These are phyloP conservation scores for Beauveria caledonica DNA, from an alignment of 2,329 filamentous ascomycete genomes.

Conservation along the genomic window DNA sequence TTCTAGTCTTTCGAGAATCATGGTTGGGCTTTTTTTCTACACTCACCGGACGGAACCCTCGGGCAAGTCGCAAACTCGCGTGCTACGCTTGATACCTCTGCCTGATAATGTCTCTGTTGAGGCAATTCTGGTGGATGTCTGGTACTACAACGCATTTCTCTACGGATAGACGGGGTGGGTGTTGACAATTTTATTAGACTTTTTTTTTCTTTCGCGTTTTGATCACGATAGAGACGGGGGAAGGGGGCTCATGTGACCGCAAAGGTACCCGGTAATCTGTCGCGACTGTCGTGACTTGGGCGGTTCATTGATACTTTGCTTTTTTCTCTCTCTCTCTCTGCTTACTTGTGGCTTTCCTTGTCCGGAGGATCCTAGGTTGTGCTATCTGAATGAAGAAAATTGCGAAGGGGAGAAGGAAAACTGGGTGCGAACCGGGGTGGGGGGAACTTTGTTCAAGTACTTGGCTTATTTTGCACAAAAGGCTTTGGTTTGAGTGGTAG, in stretches of 20 bases:
- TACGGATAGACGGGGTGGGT: slow-evolving; percentile 21
- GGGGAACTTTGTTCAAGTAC: background rate
- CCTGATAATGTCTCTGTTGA: background rate
- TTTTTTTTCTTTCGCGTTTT: slow-evolving; percentile 6
- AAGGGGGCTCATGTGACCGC: slow-evolving; percentile 6
- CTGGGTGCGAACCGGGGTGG: background rate
- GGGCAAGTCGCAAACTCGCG: slow-evolving; percentile 12
- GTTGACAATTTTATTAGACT: slow-evolving; percentile 23
- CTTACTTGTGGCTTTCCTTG: slow-evolving; percentile 5
- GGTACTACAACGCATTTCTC: slow-evolving; percentile 14
- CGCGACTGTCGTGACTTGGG: slow-evolving; percentile 7
- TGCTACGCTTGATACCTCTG: slow-evolving; percentile 7
- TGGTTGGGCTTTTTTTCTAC: slow-evolving; percentile 16
- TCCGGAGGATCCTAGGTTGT: background rate
- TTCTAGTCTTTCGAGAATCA: slow-evolving; percentile 13
- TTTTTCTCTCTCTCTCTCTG: slow-evolving; percentile 5
- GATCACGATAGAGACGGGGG: slow-evolving; percentile 20
- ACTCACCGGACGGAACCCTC: background rate
- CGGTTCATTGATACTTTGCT: slow-evolving; percentile 5
- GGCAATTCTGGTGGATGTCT: slow-evolving; percentile 11
- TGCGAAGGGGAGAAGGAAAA: background rate
- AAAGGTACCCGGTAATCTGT: slow-evolving; percentile 10
- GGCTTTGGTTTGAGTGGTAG: slow-evolving; percentile 7
- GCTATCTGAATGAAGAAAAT: background rate
- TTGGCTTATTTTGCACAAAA: slow-evolving; percentile 12